phyloP scores from a whole-genome alignment of 257 asterid genomes.

The Nicotiana noctiflora region DNA sequence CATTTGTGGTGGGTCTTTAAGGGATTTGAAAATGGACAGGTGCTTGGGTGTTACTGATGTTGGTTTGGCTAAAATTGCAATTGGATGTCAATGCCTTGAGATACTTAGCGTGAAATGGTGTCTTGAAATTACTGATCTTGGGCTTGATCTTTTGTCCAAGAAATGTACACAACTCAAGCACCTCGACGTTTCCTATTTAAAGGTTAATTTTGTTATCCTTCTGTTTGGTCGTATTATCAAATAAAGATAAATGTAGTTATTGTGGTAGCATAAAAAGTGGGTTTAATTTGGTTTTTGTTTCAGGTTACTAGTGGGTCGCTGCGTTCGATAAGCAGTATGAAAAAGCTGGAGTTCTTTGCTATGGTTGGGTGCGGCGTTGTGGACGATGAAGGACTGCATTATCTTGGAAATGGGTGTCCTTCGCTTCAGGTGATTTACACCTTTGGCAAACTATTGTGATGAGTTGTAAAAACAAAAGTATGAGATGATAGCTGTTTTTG shows the following conservation, averaged over 20 bases:
- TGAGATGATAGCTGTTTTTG: neutral
- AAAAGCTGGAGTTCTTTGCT: conserved; percentile 50
- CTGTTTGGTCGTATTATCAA: neutral
- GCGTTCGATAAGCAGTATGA: conserved; percentile 46
- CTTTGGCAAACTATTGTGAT: neutral
- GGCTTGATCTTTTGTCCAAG: conserved; percentile 45
- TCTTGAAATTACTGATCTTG: conserved; percentile 52
- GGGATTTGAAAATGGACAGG: conserved; percentile 44
- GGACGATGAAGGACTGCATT: conserved; percentile 48
- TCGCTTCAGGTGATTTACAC: conserved; percentile 45
- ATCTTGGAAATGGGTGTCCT: conserved; percentile 57
- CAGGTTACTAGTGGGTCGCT: conserved; percentile 58
- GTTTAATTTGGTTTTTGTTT: conserved; percentile 2
- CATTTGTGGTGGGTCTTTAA: conserved; percentile 26
- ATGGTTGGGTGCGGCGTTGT: conserved; percentile 58
- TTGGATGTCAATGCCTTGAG: conserved; percentile 44
- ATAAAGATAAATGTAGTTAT: neutral
- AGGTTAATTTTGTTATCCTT: conserved; percentile 23
- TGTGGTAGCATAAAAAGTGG: neutral
- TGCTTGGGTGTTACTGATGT: conserved; percentile 51
- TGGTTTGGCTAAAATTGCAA: conserved; percentile 59
- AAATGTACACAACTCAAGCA: conserved; percentile 41
- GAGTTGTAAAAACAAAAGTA: neutral
- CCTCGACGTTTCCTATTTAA: conserved; percentile 53
- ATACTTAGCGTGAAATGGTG: conserved; percentile 60